These are phyloP conservation scores for Botrytis hyacinthi DNA, from an alignment of 2,329 filamentous ascomycete species.

Conservation along the genomic window DNA sequence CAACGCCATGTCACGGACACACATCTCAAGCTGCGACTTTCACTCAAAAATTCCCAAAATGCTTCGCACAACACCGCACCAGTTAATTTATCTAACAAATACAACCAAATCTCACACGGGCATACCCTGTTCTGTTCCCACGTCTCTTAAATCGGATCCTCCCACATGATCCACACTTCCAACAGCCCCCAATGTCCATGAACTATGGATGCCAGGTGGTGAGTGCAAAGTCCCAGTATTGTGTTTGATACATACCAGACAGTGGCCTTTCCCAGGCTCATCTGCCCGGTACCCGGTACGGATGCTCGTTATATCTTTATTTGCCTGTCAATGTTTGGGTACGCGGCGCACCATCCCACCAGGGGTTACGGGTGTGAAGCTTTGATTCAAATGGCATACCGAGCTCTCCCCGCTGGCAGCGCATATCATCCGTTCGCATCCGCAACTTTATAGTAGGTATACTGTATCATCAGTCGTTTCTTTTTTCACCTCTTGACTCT, in stretches of 20 bases:
- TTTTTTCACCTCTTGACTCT: not conserved
- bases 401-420: slow-evolving; percentile 6
- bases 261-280: not conserved
- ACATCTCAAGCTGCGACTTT: not conserved
- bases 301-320: not conserved
- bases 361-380: slow-evolving; percentile 12
- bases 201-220: not conserved
- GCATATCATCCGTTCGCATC: not conserved
- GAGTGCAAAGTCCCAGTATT: not conserved
- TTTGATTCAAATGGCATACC: slow-evolving; percentile 12
- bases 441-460: not conserved
- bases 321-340: slow-evolving; percentile 11
- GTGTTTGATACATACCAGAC: not conserved
- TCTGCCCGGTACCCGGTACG: not conserved
- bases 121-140: slow-evolving; percentile 19
- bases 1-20: slow-evolving; percentile 19
- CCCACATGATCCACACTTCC: slow-evolving; percentile 6
- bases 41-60: not conserved
- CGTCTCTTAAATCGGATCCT: slow-evolving; percentile 11
- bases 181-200: not conserved
- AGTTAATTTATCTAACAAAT: not conserved
- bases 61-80: slow-evolving; percentile 8
- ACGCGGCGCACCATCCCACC: slow-evolving; percentile 7
- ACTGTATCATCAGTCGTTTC: slow-evolving; percentile 5
- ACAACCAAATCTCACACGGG: slow-evolving; percentile 10